Conservation (phyloP, 2,329 filamentous ascomycete species). For the Chrysosporium queenslandicum region DNA sequence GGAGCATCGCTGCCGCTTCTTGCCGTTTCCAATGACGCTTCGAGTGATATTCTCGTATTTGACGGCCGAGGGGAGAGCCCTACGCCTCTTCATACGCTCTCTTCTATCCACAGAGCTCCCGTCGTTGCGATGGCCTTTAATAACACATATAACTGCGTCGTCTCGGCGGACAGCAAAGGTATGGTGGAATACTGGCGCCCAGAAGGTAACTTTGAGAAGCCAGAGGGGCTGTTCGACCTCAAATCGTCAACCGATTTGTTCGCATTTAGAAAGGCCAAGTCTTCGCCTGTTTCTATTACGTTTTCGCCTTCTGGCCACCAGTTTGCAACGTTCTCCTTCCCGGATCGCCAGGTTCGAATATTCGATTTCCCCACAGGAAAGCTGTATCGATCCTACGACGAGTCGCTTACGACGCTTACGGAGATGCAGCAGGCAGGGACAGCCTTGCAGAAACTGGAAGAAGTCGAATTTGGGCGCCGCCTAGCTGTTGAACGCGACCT, state of each 20-base stretch:
- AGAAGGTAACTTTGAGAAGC: conserved; percentile 69
- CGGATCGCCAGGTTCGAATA: conserved; percentile 82
- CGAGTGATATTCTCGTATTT: conserved; percentile 67
- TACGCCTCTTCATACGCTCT: conserved; percentile 65
- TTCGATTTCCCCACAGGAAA: conserved; percentile 90
- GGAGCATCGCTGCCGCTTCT: conserved; percentile 81
- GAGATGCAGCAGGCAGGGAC: conserved; percentile 96
- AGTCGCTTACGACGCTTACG: conserved; percentile 77
- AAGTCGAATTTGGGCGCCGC: conserved; percentile 82
- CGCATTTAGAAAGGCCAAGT: conserved; percentile 93
- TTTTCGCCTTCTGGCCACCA: conserved; percentile 78
- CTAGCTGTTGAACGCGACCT: conserved; percentile 79
- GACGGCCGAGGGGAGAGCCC: conserved; percentile 79
- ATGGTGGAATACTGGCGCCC: conserved; percentile 98
- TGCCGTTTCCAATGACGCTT: conserved; percentile 67
- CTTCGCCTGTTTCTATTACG: conserved; percentile 67
- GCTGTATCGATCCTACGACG: conserved; percentile 85
- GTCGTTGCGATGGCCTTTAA: conserved; percentile 87
- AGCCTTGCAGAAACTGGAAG: conserved; percentile 67
- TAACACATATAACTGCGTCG: conserved; percentile 73
- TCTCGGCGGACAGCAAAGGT: conserved; percentile 78
- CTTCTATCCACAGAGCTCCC: conserved; percentile 67
- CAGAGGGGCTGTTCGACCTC: conserved; percentile 79
- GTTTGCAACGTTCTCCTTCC: conserved; percentile 82
- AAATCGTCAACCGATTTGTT: conserved; percentile 93